A percentile compares a stretch with the other conserved stretches of the same genome.
phyloP scores from a whole-genome alignment of 768 basidiomycete species.

The Russula lepida region DNA sequence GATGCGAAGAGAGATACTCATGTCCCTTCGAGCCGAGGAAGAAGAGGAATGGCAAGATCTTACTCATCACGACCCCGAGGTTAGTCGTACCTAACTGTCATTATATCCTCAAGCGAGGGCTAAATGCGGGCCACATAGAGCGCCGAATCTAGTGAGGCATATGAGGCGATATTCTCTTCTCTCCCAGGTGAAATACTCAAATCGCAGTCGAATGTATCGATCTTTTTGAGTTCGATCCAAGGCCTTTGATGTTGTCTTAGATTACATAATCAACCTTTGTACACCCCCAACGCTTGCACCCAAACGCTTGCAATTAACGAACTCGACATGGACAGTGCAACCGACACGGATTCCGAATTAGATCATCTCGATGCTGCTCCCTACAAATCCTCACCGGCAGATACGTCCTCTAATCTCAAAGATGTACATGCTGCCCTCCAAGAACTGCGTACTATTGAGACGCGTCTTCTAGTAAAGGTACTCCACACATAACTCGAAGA shows the following conservation, averaged over 20 bases:
- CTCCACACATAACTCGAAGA: slow-evolving; percentile 12
- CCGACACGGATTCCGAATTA: slow-evolving; percentile 44
- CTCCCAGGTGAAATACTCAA: slow-evolving; percentile 45
- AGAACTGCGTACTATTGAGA: not conserved
- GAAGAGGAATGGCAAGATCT: slow-evolving; percentile 70
- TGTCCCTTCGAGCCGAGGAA: slow-evolving; percentile 63
- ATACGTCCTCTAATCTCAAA: not conserved
- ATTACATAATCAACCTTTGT: slow-evolving; percentile 17
- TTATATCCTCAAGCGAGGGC: not conserved
- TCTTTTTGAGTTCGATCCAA: slow-evolving; percentile 38
- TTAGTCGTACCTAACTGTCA: slow-evolving; percentile 29
- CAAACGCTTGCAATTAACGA: not conserved
- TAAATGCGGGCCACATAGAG: slow-evolving; percentile 35
- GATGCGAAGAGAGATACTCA: slow-evolving; percentile 69
- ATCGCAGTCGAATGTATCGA: slow-evolving; percentile 47
- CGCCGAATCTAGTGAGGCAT: slow-evolving; percentile 44
- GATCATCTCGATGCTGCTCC: not conserved
- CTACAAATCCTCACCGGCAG: not conserved
- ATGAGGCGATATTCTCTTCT: slow-evolving; percentile 68
- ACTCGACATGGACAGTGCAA: slow-evolving; percentile 35
- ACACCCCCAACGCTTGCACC: no score
- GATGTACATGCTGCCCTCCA: not conserved
- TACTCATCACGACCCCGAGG: slow-evolving; percentile 57
- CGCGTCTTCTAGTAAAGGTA: slow-evolving; percentile 6
- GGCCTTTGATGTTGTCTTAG: slow-evolving; percentile 9